Evolutionary conservation across 2,329 filamentous ascomycete species (phyloP).

Genomic region (Trichocomaceae sp.): DNA sequence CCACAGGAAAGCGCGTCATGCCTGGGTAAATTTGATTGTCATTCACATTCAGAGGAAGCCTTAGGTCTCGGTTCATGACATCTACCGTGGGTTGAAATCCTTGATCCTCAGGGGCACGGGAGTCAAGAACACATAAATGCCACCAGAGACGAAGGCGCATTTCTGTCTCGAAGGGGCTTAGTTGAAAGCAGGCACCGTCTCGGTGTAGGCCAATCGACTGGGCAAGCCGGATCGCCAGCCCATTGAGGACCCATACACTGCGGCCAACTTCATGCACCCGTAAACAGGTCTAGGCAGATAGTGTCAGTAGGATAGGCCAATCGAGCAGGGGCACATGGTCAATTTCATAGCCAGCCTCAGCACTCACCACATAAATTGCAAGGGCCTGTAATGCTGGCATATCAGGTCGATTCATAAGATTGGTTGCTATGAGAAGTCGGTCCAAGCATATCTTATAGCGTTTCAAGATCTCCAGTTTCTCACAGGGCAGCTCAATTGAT

Average conservation of each 20-base stretch:
- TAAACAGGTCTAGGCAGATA: slow-evolving; percentile 50
- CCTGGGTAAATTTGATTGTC: slow-evolving; percentile 16
- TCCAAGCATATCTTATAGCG: slow-evolving; percentile 13
- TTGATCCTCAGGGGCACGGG: slow-evolving; percentile 53
- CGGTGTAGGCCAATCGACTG: slow-evolving; percentile 56
- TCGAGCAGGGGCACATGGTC: not conserved
- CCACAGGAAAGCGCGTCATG: slow-evolving; percentile 13
- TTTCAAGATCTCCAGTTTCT: slow-evolving; percentile 8
- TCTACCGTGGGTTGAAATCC: slow-evolving; percentile 55
- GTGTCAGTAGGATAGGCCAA: slow-evolving; percentile 35
- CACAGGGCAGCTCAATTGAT: slow-evolving; percentile 13
- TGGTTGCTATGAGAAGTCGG: slow-evolving; percentile 11
- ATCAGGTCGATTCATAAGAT: slow-evolving; percentile 17
- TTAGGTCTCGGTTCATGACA: slow-evolving; percentile 35
- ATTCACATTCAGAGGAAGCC: slow-evolving; percentile 39
- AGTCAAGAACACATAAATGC: slow-evolving; percentile 45
- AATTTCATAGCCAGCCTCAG: slow-evolving; percentile 16
- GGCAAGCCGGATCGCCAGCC: slow-evolving; percentile 52
- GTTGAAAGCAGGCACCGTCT: slow-evolving; percentile 47
- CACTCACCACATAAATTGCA: slow-evolving; percentile 17
- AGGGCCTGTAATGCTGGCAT: slow-evolving; percentile 16
- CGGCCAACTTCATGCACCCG: slow-evolving; percentile 41
- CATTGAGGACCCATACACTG: slow-evolving; percentile 50
- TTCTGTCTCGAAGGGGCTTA: slow-evolving; percentile 54
- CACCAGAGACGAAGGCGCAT: slow-evolving; percentile 56